Conservation (phyloP, 257 asterid genomes). For the Avicennia marina region DNA sequence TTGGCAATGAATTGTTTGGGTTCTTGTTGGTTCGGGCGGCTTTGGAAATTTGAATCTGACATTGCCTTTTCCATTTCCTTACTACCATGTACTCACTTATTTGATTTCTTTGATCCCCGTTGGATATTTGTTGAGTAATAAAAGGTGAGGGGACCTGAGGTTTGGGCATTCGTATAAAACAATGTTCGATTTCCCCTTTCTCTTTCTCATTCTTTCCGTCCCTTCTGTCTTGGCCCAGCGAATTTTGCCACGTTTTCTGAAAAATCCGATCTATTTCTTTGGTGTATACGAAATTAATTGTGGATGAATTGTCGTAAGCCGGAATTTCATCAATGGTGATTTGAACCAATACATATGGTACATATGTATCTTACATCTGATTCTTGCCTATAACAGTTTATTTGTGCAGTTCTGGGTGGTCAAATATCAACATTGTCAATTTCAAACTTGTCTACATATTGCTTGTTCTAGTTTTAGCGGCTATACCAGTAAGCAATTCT, state of each 20-base stretch:
- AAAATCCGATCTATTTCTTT: neutral
- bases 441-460: neutral
- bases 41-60: slow-evolving; percentile 4
- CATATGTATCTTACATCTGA: neutral
- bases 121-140: neutral
- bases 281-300: too few species aligned
- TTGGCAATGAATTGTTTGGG: neutral
- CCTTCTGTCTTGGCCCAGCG: neutral
- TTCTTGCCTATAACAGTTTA: neutral
- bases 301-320: neutral
- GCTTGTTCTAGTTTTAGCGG: neutral
- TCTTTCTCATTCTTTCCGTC: neutral
- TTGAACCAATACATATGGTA: neutral
- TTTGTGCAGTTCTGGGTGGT: neutral
- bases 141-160: slow-evolving; percentile 1
- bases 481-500: neutral
- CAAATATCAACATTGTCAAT: neutral
- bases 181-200: neutral
- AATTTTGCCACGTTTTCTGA: neutral
- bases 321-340: neutral
- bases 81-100: neutral
- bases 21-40: neutral
- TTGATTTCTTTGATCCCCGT: slow-evolving; percentile 9
- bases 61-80: neutral
- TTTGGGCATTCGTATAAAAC: neutral